A percentile compares a stretch with the other conserved stretches of the same genome.
Conservation (phyloP, 2,329 filamentous ascomycete genomes). For the Colletotrichum sp. region DNA sequence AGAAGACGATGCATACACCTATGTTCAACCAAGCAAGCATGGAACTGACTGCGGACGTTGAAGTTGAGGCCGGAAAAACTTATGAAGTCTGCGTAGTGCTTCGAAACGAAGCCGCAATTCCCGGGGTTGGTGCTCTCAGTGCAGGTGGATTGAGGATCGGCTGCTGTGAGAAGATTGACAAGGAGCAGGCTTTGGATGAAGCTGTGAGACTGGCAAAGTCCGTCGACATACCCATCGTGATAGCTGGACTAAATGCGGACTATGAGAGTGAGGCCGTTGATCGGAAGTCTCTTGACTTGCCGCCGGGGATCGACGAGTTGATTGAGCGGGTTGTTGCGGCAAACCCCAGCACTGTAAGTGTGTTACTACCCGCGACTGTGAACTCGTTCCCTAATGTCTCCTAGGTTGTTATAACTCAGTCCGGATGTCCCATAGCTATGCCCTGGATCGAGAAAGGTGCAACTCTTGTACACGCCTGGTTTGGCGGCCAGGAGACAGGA, state of each 20-base stretch:
- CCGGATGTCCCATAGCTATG: conserved; percentile 56
- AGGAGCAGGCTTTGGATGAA: conserved; percentile 7
- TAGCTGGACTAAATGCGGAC: conserved; percentile 59
- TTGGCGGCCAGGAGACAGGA: conserved; percentile 26
- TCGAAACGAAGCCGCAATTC: neutral
- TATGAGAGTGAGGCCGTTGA: conserved; percentile 60
- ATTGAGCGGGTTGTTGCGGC: conserved; percentile 57
- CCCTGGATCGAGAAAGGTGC: conserved; percentile 56
- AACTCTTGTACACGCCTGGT: conserved; percentile 27
- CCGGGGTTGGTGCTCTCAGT: neutral
- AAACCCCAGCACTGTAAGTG: conserved; percentile 57
- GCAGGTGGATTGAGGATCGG: conserved; percentile 5
- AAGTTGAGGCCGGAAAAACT: conserved; percentile 47
- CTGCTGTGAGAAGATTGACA: neutral
- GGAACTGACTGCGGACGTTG: conserved; percentile 29
- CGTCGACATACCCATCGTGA: conserved; percentile 60
- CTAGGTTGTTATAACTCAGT: conserved; percentile 61
- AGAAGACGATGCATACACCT: conserved; percentile 28
- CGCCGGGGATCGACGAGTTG: conserved; percentile 61
- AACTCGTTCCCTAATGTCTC: neutral
- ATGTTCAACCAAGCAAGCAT: conserved; percentile 38
- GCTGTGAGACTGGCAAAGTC: conserved; percentile 46
- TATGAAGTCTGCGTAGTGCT: neutral
- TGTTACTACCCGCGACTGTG: fast-evolving
- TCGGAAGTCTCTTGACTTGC: conserved; percentile 71